Percentiles rank a stretch among this genome's conserved stretches.
phyloP scores from a whole-genome alignment of 257 asterid genomes.

The Salvia hispanica region DNA sequence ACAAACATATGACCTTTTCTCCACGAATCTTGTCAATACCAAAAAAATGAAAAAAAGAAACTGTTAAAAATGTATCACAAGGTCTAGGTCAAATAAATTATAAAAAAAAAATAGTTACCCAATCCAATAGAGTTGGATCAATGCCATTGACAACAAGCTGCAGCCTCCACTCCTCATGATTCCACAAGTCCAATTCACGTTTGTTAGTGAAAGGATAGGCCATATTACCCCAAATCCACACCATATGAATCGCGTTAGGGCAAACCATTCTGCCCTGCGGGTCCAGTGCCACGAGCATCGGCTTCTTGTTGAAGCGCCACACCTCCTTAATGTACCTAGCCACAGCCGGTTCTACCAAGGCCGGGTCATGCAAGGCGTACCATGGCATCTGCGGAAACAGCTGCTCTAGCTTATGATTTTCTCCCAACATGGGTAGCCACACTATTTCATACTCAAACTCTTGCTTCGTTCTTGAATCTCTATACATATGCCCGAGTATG shows the following conservation, averaged over 20 bases:
- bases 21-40: conserved; percentile 42
- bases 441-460: conserved; percentile 68
- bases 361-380: conserved; percentile 68
- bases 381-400: conserved; percentile 71
- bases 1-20: conserved; percentile 59
- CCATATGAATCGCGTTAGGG: conserved; percentile 68
- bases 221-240: conserved; percentile 80
- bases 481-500: conserved; percentile 48
- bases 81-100: too few relatives aligned
- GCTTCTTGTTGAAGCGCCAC: conserved; percentile 73
- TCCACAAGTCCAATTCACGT: conserved; percentile 65
- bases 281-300: conserved; percentile 73
- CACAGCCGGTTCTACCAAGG: conserved; percentile 67
- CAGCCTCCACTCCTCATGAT: conserved; percentile 62
- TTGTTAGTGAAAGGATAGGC: conserved; percentile 64
- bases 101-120: conserved; percentile 47
- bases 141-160: conserved; percentile 60
- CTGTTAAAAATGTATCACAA: too few relatives aligned
- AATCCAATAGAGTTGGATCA: conserved; percentile 49
- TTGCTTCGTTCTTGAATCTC: conserved; percentile 42
- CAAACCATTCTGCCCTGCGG: conserved; percentile 61
- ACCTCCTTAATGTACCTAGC: conserved; percentile 53
- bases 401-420: conserved; percentile 41
- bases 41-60: not conserved
- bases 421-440: conserved; percentile 72